These are phyloP conservation scores for Aspergillus versicolor DNA, from an alignment of 2,329 filamentous ascomycete species.

Conservation along the genomic window DNA sequence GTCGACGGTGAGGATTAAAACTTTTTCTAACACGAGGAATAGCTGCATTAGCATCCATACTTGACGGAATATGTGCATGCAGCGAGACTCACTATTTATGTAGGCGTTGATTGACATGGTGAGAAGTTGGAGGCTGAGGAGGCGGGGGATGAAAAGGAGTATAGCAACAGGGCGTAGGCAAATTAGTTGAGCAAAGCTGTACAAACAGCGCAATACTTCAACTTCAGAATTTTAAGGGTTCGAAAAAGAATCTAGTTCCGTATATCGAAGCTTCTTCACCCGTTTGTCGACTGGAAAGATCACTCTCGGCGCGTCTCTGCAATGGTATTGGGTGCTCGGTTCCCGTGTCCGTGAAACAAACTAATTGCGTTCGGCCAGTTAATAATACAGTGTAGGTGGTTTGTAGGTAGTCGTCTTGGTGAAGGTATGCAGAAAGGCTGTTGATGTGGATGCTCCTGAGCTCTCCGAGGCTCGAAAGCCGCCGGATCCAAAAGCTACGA, in stretches of 20 bases:
- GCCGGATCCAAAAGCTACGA: neutral
- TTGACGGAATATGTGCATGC: too few species aligned
- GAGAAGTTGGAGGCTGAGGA: slow-evolving; percentile 4
- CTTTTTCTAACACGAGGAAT: slow-evolving; percentile 65
- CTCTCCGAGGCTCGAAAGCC: slow-evolving; percentile 1
- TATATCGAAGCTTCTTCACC: neutral
- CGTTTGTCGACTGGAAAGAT: neutral
- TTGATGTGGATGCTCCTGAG: slow-evolving; percentile 4
- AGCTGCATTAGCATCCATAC: slow-evolving; percentile 11
- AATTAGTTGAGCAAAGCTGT: neutral
- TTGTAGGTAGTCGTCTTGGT: neutral
- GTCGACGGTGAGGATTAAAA: slow-evolving; percentile 87
- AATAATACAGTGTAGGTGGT: too few species aligned
- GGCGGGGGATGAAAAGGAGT: neutral
- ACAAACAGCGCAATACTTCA: neutral
- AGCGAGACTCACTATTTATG: slow-evolving; percentile 50
- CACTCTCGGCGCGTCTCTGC: neutral
- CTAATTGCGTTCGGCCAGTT: neutral
- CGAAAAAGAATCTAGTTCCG: too few species aligned
- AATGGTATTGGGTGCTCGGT: neutral
- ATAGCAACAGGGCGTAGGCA: neutral
- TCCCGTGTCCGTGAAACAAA: neutral
- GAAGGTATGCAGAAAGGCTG: neutral
- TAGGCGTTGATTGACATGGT: slow-evolving; percentile 55
- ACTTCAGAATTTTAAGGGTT: neutral